phyloP scores from a whole-genome alignment of 352 stramenopile genomes.

The Peronospora tabacina region DNA sequence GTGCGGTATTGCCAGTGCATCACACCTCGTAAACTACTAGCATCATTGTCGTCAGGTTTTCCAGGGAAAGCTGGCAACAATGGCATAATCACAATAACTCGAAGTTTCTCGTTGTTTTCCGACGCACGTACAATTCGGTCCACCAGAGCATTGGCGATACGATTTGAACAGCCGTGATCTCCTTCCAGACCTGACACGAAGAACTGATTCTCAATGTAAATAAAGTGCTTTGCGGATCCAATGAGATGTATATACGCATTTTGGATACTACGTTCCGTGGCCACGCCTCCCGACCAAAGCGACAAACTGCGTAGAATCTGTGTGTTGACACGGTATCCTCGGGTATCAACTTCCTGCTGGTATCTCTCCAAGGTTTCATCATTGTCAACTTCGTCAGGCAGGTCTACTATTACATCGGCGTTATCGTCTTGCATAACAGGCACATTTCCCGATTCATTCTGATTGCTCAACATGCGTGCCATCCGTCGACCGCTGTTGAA shows the following conservation, averaged over 20 bases:
- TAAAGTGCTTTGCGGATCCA: slow-evolving; percentile 72
- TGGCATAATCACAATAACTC: slow-evolving; percentile 81
- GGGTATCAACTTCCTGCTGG: slow-evolving; percentile 21
- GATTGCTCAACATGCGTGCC: slow-evolving; percentile 22
- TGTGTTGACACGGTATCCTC: slow-evolving; percentile 42
- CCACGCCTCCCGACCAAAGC: slow-evolving; percentile 65
- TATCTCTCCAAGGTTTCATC: slow-evolving; percentile 31
- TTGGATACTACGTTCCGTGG: slow-evolving; percentile 86
- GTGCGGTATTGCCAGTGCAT: slow-evolving; percentile 87
- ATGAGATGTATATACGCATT: slow-evolving; percentile 88
- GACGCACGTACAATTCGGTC: slow-evolving; percentile 67
- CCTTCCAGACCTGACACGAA: slow-evolving; percentile 83
- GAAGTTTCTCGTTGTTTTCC: slow-evolving; percentile 78
- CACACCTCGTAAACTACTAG: slow-evolving; percentile 71
- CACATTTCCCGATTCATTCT: slow-evolving; percentile 21
- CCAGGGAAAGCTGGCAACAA: slow-evolving; percentile 76
- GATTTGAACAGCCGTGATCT: slow-evolving; percentile 71
- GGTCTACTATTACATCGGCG: slow-evolving; percentile 12
- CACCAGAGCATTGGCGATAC: slow-evolving; percentile 73
- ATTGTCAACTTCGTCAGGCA: slow-evolving; percentile 24
- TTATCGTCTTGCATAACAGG: slow-evolving; percentile 22
- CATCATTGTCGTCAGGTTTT: slow-evolving; percentile 70
- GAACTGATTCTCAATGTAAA: slow-evolving; percentile 92
- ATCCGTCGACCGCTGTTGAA: slow-evolving; percentile 42
- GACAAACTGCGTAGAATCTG: slow-evolving; percentile 80